Percentiles rank a stretch among this genome's conserved stretches.
These are phyloP conservation scores for Terfezia boudieri DNA, from an alignment of 495 filamentous ascomycete genomes.

Conservation along the genomic window DNA sequence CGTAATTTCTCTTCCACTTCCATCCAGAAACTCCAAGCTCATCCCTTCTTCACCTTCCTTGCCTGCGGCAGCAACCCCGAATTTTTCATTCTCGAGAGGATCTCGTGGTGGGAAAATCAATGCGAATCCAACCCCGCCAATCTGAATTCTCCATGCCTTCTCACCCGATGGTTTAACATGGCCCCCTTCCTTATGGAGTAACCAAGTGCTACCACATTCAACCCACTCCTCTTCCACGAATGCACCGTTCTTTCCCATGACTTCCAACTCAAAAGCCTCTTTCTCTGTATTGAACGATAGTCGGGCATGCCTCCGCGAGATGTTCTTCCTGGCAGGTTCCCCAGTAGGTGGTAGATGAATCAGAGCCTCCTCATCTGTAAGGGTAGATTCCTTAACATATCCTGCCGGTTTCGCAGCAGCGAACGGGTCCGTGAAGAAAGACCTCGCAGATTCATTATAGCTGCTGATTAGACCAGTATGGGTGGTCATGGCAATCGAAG, in stretches of 20 bases:
- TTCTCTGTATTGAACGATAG: slow-evolving; percentile 59
- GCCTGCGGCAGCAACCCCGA: background rate
- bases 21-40: background rate
- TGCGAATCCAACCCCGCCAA: slow-evolving; percentile 16
- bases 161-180: background rate
- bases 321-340: slow-evolving; percentile 29
- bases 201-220: slow-evolving; percentile 12
- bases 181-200: slow-evolving; percentile 6
- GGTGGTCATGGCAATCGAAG: background rate
- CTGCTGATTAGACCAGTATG: background rate
- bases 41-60: background rate
- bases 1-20: background rate
- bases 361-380: slow-evolving; percentile 8
- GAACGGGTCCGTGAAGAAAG: background rate
- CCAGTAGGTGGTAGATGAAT: slow-evolving; percentile 12
- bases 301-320: slow-evolving; percentile 67
- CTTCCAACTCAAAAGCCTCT: slow-evolving; percentile 53
- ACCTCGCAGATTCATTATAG: background rate
- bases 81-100: background rate
- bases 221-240: slow-evolving; percentile 51
- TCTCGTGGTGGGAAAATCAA: slow-evolving; percentile 4
- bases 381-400: background rate
- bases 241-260: slow-evolving; percentile 67
- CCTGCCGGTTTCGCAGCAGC: background rate
- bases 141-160: slow-evolving; percentile 1